A percentile compares a stretch with the other conserved stretches of the same genome.
Evolutionary conservation across 2,329 filamentous ascomycete species (phyloP).

Genomic region (Fusarium sp.): DNA sequence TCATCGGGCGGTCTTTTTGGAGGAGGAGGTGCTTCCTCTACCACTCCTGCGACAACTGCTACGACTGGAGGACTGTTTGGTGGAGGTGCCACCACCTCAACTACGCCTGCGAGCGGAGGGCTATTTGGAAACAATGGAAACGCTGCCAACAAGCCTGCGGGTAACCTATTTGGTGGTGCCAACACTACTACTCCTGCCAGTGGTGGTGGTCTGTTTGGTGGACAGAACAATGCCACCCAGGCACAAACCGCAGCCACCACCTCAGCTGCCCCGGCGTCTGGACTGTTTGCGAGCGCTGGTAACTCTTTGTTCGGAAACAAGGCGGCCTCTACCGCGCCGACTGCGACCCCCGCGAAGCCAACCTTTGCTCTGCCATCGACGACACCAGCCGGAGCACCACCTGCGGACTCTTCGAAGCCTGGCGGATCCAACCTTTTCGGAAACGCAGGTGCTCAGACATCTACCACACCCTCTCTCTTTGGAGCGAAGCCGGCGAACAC

Average conservation of each 20-base stretch:
- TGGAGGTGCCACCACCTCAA: slow-evolving; percentile 34
- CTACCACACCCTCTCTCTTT: slow-evolving; percentile 46
- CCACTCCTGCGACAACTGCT: slow-evolving; percentile 44
- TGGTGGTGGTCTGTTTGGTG: slow-evolving; percentile 39
- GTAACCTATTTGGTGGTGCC: slow-evolving; percentile 45
- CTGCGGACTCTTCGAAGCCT: slow-evolving; percentile 51
- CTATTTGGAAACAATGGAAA: slow-evolving; percentile 48
- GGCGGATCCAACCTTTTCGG: slow-evolving; percentile 39
- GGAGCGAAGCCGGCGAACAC: slow-evolving; percentile 45
- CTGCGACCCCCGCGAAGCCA: slow-evolving; percentile 59
- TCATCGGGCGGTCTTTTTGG: slow-evolving; percentile 40
- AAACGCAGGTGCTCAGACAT: slow-evolving; percentile 34
- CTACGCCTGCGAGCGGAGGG: slow-evolving; percentile 45
- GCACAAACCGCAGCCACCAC: slow-evolving; percentile 38
- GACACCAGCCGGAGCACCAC: slow-evolving; percentile 68
- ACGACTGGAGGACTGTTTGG: slow-evolving; percentile 44
- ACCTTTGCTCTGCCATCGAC: slow-evolving; percentile 62
- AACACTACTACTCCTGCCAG: slow-evolving; percentile 40
- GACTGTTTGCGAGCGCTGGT: slow-evolving; percentile 47
- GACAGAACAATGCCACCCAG: slow-evolving; percentile 42
- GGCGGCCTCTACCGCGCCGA: slow-evolving; percentile 39
- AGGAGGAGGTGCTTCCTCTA: slow-evolving; percentile 35
- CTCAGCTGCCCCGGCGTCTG: slow-evolving; percentile 43
- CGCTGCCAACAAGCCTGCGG: slow-evolving; percentile 33
- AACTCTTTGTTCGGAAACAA: slow-evolving; percentile 38